Percentiles rank a stretch among this genome's conserved stretches.
Evolutionary conservation across 2,329 filamentous ascomycete species (phyloP).

Genomic region (Phialophora verrucosa): DNA sequence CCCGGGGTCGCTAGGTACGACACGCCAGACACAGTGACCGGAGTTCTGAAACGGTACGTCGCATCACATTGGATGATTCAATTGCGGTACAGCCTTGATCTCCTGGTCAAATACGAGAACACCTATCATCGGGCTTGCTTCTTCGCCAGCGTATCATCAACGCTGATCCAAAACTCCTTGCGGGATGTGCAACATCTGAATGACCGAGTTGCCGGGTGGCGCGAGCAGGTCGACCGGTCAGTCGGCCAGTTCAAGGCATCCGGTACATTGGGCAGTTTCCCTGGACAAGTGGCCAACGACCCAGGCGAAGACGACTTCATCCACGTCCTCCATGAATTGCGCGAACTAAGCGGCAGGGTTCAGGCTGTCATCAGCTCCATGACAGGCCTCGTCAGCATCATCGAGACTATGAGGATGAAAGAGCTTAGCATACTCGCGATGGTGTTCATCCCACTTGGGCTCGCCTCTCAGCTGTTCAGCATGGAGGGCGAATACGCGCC

Average conservation of each 20-base stretch:
- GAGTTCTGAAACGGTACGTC: constrained; percentile 5
- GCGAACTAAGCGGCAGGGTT: constrained; percentile 1
- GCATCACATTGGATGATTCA: constrained; percentile 12
- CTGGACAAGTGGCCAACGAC: background rate
- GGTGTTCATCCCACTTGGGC: constrained; percentile 11
- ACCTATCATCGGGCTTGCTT: constrained; percentile 8
- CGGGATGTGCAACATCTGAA: constrained; percentile 9
- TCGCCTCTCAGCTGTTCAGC: constrained; percentile 6
- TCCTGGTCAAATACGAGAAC: constrained; percentile 13
- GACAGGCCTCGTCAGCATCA: constrained; percentile 13
- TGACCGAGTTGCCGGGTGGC: constrained; percentile 8
- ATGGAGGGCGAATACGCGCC: constrained; percentile 6
- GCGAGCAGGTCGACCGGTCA: constrained; percentile 13
- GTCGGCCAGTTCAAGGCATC: constrained; percentile 5
- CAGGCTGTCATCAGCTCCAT: constrained; percentile 11
- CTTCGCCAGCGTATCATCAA: constrained; percentile 11
- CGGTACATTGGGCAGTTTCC: constrained; percentile 3
- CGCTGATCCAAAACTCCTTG: constrained; percentile 12
- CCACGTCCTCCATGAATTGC: constrained; percentile 5
- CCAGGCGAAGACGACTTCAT: constrained; percentile 8
- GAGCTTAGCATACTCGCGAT: constrained; percentile 12
- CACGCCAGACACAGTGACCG: background rate
- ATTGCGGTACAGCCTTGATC: constrained; percentile 8
- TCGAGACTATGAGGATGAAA: constrained; percentile 12
- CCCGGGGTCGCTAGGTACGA: background rate